Evolutionary conservation across 306 rosid species (phyloP).

Genomic region (Hippophae tibetana): DNA sequence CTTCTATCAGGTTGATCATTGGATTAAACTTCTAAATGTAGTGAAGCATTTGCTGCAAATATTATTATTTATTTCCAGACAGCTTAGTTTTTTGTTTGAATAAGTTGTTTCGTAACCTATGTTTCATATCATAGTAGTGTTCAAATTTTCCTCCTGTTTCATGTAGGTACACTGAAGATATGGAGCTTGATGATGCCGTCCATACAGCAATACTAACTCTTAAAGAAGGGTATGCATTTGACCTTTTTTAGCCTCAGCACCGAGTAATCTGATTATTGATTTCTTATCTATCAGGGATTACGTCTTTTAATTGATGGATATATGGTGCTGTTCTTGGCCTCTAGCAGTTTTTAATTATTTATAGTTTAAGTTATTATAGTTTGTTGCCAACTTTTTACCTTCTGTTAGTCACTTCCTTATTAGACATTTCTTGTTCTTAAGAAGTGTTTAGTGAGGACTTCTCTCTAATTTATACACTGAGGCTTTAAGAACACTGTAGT

Average conservation of each 20-base stretch:
- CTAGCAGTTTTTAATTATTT: neutral
- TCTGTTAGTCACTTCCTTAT: neutral
- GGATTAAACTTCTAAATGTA: neutral
- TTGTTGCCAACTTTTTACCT: neutral
- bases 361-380: neutral
- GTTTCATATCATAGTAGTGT: conserved; percentile 2
- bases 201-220: conserved; percentile 70
- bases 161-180: conserved; percentile 61
- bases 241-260: neutral
- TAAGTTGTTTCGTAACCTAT: neutral
- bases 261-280: neutral
- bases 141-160: neutral
- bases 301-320: too few species aligned
- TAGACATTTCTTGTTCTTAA: neutral
- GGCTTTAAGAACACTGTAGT: neutral
- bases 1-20: neutral
- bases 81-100: neutral
- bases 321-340: neutral
- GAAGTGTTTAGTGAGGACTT: neutral
- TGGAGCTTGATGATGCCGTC: conserved; percentile 86
- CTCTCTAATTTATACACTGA: neutral
- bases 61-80: neutral
- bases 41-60: neutral
- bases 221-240: conserved; percentile 56
- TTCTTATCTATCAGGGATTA: neutral